These are phyloP conservation scores for Coniella vitis DNA, from an alignment of 2,329 filamentous ascomycete species.

Conservation along the genomic window DNA sequence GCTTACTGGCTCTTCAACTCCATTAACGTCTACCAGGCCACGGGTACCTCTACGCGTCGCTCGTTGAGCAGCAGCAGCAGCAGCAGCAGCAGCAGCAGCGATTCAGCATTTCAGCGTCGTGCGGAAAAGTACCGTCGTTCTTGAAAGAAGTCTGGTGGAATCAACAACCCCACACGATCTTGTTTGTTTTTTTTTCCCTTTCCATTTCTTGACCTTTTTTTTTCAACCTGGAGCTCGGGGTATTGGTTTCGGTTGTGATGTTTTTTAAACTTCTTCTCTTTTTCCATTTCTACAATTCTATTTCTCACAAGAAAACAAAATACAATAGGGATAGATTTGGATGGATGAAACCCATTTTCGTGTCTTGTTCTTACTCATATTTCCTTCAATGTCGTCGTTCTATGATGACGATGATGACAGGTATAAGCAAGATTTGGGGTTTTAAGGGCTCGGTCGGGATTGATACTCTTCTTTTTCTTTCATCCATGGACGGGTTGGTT, in stretches of 20 bases:
- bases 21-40: constrained; percentile 43
- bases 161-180: too few relatives aligned
- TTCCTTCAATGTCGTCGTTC: too few relatives aligned
- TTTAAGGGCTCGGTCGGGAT: too few relatives aligned
- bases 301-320: background rate
- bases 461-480: too few relatives aligned
- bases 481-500: too few relatives aligned
- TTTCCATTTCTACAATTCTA: background rate
- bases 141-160: background rate
- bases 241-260: too few relatives aligned
- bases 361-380: background rate
- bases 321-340: background rate
- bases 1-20: constrained; percentile 39
- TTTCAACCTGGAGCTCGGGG: too few relatives aligned
- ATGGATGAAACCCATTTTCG: background rate
- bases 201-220: too few relatives aligned
- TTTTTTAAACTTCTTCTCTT: too few relatives aligned
- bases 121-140: constrained; percentile 1
- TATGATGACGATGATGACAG: too few relatives aligned
- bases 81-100: background rate
- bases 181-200: too few relatives aligned
- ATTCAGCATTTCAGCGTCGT: background rate
- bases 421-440: background rate
- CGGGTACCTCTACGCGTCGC: background rate
- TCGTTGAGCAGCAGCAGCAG: background rate